phyloP scores from a whole-genome alignment of 139 green algal species.

The Dunaliella sp. region DNA sequence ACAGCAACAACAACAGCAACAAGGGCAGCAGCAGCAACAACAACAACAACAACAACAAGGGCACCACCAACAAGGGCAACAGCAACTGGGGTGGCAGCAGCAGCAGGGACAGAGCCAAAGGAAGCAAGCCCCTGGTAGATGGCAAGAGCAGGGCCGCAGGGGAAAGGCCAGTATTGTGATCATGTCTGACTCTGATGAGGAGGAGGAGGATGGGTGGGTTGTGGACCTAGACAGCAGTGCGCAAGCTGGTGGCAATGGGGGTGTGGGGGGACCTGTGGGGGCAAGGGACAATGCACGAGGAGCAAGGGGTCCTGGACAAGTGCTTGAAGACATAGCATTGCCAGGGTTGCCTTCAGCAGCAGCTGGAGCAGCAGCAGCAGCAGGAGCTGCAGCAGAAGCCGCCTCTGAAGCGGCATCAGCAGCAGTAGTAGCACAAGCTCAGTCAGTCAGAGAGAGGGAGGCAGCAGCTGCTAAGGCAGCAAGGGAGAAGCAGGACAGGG shows the following conservation, averaged over 20 bases:
- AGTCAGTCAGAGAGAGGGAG: neutral
- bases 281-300: too few relatives aligned
- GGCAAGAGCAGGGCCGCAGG: neutral
- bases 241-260: neutral
- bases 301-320: too few relatives aligned
- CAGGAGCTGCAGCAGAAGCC: neutral
- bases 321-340: too few relatives aligned
- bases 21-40: too few relatives aligned
- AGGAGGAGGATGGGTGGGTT: neutral
- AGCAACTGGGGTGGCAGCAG: neutral
- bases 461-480: neutral
- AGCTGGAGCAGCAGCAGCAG: neutral
- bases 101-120: neutral
- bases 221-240: neutral
- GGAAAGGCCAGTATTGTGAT: neutral
- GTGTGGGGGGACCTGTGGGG: neutral
- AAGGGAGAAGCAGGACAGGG: neutral
- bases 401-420: neutral
- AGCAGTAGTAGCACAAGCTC: neutral
- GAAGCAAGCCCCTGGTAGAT: neutral
- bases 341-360: too few relatives aligned
- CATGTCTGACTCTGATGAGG: neutral
- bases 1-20: too few relatives aligned
- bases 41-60: too few relatives aligned
- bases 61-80: too few relatives aligned